Evolutionary conservation across 78 protist genomes (phyloP).

Genomic region (Dictyostelium intermedium): DNA sequence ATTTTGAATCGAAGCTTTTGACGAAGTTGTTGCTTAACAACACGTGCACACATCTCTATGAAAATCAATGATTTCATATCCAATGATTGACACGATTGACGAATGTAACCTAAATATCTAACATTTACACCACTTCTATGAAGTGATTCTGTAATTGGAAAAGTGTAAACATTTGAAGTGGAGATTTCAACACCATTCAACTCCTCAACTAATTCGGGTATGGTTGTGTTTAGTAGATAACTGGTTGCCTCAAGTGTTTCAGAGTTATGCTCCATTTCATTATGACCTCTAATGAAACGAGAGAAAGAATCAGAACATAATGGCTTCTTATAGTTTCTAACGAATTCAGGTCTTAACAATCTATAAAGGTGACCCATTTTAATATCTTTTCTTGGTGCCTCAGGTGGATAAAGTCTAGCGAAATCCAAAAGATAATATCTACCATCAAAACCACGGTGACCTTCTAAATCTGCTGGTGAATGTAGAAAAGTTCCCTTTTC

Average conservation of each 20-base stretch:
- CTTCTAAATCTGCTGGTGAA: slow-evolving; percentile 75
- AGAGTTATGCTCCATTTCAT: slow-evolving; percentile 61
- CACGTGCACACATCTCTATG: slow-evolving; percentile 84
- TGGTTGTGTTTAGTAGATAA: slow-evolving; percentile 40
- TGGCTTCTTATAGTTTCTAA: slow-evolving; percentile 65
- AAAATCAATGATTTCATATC: slow-evolving; percentile 74
- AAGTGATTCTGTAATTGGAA: slow-evolving; percentile 67
- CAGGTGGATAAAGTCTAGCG: slow-evolving; percentile 79
- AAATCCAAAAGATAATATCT: slow-evolving; percentile 80
- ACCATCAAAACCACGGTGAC: slow-evolving; percentile 74
- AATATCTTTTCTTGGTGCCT: slow-evolving; percentile 73
- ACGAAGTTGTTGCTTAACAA: slow-evolving; percentile 73
- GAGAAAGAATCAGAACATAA: slow-evolving; percentile 76
- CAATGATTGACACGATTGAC: slow-evolving; percentile 15
- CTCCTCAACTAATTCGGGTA: slow-evolving; percentile 69
- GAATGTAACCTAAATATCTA: slow-evolving; percentile 60
- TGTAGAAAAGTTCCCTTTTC: slow-evolving; percentile 21
- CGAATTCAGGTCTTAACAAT: slow-evolving; percentile 85
- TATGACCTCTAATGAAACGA: slow-evolving; percentile 68
- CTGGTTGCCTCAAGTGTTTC: slow-evolving; percentile 76
- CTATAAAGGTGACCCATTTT: slow-evolving; percentile 80
- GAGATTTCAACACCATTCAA: slow-evolving; percentile 8
- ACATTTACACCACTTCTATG: slow-evolving; percentile 79
- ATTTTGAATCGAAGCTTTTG: slow-evolving; percentile 76
- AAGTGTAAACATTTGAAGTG: slow-evolving; percentile 1